Evolutionary conservation across 139 green algal species (phyloP).

Genomic region (Limnomonas spitsbergensis): DNA sequence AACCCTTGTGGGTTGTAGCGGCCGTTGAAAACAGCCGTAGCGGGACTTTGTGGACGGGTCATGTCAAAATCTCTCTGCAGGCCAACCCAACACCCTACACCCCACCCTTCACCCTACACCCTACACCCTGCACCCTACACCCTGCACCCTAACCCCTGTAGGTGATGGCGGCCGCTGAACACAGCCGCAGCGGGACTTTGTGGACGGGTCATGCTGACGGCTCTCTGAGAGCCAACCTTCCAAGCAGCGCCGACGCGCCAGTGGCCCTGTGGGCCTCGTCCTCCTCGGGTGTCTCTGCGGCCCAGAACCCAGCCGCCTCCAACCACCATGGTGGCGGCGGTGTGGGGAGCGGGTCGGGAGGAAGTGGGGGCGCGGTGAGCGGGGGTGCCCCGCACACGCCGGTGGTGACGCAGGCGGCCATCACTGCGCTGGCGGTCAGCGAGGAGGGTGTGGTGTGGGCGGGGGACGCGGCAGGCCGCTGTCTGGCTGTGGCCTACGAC

Average conservation of each 20-base stretch:
- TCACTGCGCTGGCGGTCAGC: constrained; percentile 1
- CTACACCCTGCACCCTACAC: too few species aligned
- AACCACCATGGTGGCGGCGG: neutral
- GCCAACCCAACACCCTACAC: neutral
- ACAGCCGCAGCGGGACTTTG: neutral
- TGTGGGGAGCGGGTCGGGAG: too few species aligned
- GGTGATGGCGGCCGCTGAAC: neutral
- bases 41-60: constrained; percentile 1
- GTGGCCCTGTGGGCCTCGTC: constrained; percentile 1
- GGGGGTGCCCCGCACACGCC: neutral
- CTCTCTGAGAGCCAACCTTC: neutral
- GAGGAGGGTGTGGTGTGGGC: constrained; percentile 10
- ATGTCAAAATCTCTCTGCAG: neutral
- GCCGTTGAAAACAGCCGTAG: neutral
- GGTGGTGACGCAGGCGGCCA: neutral
- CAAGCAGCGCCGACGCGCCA: neutral
- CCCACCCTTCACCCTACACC: too few species aligned
- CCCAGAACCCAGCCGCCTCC: too few species aligned
- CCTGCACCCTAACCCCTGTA: too few species aligned
- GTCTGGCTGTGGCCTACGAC: neutral
- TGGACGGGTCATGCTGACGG: constrained; percentile 19
- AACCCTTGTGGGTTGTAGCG: too few species aligned
- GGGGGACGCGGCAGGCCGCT: constrained; percentile 5
- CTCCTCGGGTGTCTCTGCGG: too few species aligned
- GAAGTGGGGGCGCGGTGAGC: neutral